Conservation (phyloP, 2,329 filamentous ascomycete genomes). For the Allantophomopsis lycopodina region DNA sequence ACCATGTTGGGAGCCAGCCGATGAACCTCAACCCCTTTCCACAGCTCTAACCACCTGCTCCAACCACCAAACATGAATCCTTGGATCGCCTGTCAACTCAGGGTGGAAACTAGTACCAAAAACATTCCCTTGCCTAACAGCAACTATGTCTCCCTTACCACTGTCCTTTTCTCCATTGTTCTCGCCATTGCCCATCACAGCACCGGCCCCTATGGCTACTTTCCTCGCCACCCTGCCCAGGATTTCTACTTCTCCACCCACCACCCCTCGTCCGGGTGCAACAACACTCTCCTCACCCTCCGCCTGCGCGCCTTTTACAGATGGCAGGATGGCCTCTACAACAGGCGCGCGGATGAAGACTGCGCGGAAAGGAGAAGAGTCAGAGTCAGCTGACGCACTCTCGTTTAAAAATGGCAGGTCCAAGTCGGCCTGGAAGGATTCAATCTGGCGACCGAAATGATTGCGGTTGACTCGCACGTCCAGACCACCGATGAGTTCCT, state of each 20-base stretch:
- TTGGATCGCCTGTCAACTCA: constrained; percentile 73
- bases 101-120: constrained; percentile 95
- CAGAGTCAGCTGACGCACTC: constrained; percentile 12
- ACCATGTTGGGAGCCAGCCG: no score
- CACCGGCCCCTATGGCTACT: constrained; percentile 16
- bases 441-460: constrained; percentile 85
- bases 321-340: constrained; percentile 64
- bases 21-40: no score
- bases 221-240: constrained; percentile 31
- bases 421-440: constrained; percentile 74
- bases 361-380: constrained; percentile 49
- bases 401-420: constrained; percentile 53
- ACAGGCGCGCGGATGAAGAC: constrained; percentile 94
- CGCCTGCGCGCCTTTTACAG: constrained; percentile 21
- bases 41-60: constrained; percentile 36
- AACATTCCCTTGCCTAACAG: constrained; percentile 80
- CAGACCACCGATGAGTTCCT: constrained; percentile 85
- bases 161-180: constrained; percentile 20
- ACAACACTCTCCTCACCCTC: constrained; percentile 24
- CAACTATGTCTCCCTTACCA: constrained; percentile 63
- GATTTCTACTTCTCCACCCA: constrained; percentile 27
- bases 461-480: constrained; percentile 87
- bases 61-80: constrained; percentile 94
- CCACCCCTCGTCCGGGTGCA: constrained; percentile 9
- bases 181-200: constrained; percentile 22